phyloP scores from a whole-genome alignment of 192 early-diverging fungal species.

The Umbelopsis sp. region DNA sequence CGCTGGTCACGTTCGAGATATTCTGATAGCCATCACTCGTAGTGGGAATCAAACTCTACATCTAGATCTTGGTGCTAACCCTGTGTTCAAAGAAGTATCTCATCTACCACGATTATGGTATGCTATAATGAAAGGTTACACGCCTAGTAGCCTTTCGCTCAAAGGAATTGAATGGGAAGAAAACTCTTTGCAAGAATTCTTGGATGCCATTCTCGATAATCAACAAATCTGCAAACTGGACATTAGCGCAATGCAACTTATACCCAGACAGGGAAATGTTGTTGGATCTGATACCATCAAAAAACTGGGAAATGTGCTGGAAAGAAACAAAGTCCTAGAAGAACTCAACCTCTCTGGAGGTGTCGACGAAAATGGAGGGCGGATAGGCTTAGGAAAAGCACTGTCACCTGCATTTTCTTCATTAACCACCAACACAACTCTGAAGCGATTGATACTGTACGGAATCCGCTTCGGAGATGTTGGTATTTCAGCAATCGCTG shows the following conservation, averaged over 20 bases:
- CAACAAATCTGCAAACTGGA: constrained; percentile 43
- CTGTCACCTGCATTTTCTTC: constrained; percentile 38
- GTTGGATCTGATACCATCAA: constrained; percentile 47
- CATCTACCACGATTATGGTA: constrained; percentile 44
- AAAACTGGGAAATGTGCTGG: constrained; percentile 36
- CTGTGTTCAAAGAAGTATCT: constrained; percentile 42
- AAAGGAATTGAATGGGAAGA: constrained; percentile 52
- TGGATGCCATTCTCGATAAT: constrained; percentile 47
- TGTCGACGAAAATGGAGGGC: constrained; percentile 18
- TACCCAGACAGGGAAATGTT: constrained; percentile 8
- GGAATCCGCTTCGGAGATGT: constrained; percentile 44
- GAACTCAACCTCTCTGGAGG: constrained; percentile 37
- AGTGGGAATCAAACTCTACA: constrained; percentile 41
- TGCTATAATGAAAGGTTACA: constrained; percentile 41
- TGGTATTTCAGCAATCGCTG: constrained; percentile 43
- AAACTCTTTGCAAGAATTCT: constrained; percentile 45
- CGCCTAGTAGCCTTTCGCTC: constrained; percentile 43
- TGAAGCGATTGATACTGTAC: constrained; percentile 39
- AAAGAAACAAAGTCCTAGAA: constrained; percentile 37
- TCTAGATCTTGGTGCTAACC: constrained; percentile 41
- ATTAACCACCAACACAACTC: constrained; percentile 31
- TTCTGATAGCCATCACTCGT: constrained; percentile 43
- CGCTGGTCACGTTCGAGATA: constrained; percentile 42
- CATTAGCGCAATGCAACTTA: constrained; percentile 40
- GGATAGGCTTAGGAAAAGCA: constrained; percentile 30